Percentiles rank a stretch among this genome's conserved stretches.
These are phyloP conservation scores for Phytopythium helicoides DNA, from an alignment of 352 stramenopile species.

Conservation along the genomic window DNA sequence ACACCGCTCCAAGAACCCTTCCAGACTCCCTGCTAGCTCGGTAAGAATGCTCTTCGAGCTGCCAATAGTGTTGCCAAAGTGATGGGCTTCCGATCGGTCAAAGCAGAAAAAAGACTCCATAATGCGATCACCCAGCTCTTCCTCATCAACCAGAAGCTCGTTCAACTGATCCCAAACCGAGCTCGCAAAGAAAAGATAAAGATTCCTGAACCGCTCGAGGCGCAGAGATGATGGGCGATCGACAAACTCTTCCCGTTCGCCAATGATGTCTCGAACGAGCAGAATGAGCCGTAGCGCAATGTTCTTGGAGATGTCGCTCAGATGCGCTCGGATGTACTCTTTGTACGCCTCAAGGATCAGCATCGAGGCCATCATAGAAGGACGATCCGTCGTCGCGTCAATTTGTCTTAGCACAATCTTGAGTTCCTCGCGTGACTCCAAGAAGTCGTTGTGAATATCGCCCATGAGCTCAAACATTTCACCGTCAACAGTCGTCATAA, in stretches of 20 bases:
- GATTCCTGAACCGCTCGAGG: constrained; percentile 20
- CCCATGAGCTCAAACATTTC: constrained; percentile 12
- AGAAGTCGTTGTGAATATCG: constrained; percentile 18
- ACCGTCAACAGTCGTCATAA: constrained; percentile 15
- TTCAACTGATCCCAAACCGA: constrained; percentile 25
- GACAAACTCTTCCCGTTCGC: not conserved
- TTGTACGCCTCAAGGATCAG: constrained; percentile 15
- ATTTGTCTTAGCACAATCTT: constrained; percentile 13
- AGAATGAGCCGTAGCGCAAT: constrained; percentile 17
- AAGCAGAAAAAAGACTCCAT: constrained; percentile 14
- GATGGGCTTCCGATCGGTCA: constrained; percentile 10
- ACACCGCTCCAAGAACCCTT: constrained; percentile 15
- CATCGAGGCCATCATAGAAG: constrained; percentile 15
- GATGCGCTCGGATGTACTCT: constrained; percentile 12
- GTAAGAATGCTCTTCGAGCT: not conserved
- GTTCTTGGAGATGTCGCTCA: constrained; percentile 26
- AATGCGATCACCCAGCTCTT: constrained; percentile 8
- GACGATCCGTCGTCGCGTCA: not conserved
- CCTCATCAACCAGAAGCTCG: constrained; percentile 23
- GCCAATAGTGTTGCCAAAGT: constrained; percentile 5
- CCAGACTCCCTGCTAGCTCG: constrained; percentile 9
- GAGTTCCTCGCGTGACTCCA: constrained; percentile 18
- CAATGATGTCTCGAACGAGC: constrained; percentile 18
- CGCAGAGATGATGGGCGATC: not conserved
- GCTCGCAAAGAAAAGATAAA: constrained; percentile 22